Evolutionary conservation across 2,329 filamentous ascomycete genomes (phyloP).

Genomic region (Aspergillus flavus): DNA sequence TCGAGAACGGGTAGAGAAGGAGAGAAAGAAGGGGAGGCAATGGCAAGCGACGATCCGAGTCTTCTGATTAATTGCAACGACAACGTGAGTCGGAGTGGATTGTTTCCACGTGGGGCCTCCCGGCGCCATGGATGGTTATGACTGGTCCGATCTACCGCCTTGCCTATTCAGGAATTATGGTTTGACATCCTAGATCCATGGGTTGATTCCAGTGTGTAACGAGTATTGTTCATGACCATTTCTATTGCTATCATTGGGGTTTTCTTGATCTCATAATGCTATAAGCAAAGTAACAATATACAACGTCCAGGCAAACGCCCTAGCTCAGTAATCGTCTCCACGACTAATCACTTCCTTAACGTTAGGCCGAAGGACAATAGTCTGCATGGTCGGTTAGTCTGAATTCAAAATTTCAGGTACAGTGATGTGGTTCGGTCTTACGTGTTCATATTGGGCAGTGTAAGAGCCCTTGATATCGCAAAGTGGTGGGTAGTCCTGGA

Average conservation of each 20-base stretch:
- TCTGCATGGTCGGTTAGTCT: slow-evolving; percentile 48
- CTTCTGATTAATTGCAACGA: slow-evolving; percentile 15
- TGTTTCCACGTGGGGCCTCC: slow-evolving; percentile 42
- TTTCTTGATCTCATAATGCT: slow-evolving; percentile 12
- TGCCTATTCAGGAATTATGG: neutral
- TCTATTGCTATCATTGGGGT: neutral
- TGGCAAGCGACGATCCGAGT: slow-evolving; percentile 14
- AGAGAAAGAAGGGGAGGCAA: slow-evolving; percentile 14
- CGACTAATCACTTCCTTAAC: slow-evolving; percentile 87
- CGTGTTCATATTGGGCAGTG: slow-evolving; percentile 92
- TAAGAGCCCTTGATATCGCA: slow-evolving; percentile 93
- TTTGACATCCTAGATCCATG: neutral
- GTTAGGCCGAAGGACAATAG: slow-evolving; percentile 74
- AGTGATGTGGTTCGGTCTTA: slow-evolving; percentile 53
- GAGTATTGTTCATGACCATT: neutral
- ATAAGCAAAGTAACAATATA: neutral
- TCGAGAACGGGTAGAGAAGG: neutral
- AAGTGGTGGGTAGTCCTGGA: slow-evolving; percentile 87
- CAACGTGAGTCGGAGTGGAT: slow-evolving; percentile 28
- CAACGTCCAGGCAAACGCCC: neutral
- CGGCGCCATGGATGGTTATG: slow-evolving; percentile 3
- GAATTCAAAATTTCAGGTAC: neutral
- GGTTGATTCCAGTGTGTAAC: neutral
- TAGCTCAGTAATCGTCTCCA: slow-evolving; percentile 75
- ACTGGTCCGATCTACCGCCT: slow-evolving; percentile 16